Percentiles rank a stretch among this genome's conserved stretches.
Conservation (phyloP, 805 yeast species). For the Helenozyma baotianmanensis region DNA sequence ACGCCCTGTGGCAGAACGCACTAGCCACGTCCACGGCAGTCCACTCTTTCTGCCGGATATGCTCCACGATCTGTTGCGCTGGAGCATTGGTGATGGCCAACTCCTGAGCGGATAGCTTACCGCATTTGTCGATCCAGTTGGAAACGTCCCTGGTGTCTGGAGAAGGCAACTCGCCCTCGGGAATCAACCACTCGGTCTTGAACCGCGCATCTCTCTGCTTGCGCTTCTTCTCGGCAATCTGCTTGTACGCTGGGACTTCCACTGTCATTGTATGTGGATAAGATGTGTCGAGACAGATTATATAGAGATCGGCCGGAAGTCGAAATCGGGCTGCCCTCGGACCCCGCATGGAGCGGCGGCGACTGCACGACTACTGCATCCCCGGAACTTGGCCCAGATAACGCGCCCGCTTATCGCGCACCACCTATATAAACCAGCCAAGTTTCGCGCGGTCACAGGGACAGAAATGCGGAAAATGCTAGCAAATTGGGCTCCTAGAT, state of each 20-base stretch:
- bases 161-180: conserved; percentile 27
- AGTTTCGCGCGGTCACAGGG: no score
- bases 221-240: conserved; percentile 38
- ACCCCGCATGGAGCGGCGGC: no score
- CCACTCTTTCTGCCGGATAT: conserved; percentile 26
- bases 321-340: no score
- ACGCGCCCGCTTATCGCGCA: no score
- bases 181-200: conserved; percentile 43
- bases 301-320: no score
- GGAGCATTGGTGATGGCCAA: conserved; percentile 36
- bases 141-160: conserved; percentile 33
- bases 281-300: no score
- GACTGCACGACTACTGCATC: no score
- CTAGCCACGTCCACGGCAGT: conserved; percentile 42
- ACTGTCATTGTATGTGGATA: no score
- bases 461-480: no score
- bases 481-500: no score
- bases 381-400: no score
- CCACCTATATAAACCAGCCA: no score
- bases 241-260: conserved; percentile 21
- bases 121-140: conserved; percentile 31
- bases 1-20: conserved; percentile 58
- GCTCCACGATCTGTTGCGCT: conserved; percentile 22
- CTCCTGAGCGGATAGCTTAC: conserved; percentile 30
- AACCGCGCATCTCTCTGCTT: conserved; percentile 39